These are phyloP conservation scores for Beauveria rudraprayagi DNA, from an alignment of 2,329 filamentous ascomycete genomes.

Conservation along the genomic window DNA sequence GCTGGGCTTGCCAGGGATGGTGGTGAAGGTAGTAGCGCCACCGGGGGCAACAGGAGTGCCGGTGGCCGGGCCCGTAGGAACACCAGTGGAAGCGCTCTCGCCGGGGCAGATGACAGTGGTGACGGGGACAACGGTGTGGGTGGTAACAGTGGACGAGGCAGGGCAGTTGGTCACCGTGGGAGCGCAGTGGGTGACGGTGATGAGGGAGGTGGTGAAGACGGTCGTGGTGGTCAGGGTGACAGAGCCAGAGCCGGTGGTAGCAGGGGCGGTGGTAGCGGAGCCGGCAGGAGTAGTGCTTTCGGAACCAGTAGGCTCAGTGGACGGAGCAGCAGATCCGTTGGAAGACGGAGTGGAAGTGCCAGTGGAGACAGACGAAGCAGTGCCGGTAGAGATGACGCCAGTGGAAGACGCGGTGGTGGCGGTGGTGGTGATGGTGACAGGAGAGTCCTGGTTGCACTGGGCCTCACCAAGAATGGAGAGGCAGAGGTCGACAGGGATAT, in stretches of 20 bases:
- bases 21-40: background rate
- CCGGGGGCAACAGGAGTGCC: background rate
- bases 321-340: background rate
- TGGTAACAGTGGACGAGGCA: slow-evolving; percentile 7
- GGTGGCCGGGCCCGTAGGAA: background rate
- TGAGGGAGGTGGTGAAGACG: background rate
- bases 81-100: background rate
- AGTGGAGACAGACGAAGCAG: background rate
- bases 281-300: background rate
- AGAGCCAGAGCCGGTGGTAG: background rate
- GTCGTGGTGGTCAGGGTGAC: background rate
- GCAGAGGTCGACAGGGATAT: background rate
- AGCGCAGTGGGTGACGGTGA: slow-evolving; percentile 10
- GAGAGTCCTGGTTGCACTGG: background rate
- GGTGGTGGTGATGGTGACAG: background rate
- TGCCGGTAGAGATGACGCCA: background rate
- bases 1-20: background rate
- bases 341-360: background rate
- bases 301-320: background rate
- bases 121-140: background rate
- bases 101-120: slow-evolving; percentile 3
- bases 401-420: background rate
- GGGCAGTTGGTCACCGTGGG: slow-evolving; percentile 7
- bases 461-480: background rate
- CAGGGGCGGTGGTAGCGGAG: background rate